Evolutionary conservation across 2,329 filamentous ascomycete genomes (phyloP).

Genomic region (Phyllosticta ampelicida): DNA sequence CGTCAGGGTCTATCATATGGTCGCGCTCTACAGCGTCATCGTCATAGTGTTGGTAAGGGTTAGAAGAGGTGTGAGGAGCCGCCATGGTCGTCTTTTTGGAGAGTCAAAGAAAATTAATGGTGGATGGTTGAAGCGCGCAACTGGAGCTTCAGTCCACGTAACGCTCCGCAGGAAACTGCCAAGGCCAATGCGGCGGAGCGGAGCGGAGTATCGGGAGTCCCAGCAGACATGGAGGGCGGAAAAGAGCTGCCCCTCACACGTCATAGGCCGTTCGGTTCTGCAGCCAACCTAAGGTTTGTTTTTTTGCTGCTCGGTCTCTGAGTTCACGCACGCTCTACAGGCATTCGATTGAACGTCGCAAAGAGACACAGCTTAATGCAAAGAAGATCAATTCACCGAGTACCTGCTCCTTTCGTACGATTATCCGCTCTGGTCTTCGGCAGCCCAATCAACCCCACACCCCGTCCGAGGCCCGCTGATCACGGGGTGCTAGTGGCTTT

Average conservation of each 20-base stretch:
- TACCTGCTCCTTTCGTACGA: background rate
- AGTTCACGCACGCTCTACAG: background rate
- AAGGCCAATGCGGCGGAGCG: background rate
- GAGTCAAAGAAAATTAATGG: background rate
- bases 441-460: background rate
- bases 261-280: background rate
- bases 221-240: too few species aligned
- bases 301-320: background rate
- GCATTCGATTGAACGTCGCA: background rate
- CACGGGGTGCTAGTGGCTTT: slow-evolving; percentile 8
- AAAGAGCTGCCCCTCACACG: background rate
- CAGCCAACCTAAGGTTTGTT: background rate
- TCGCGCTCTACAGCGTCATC: slow-evolving; percentile 38
- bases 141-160: background rate
- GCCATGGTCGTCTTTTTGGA: background rate
- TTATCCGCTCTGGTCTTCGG: background rate
- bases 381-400: background rate
- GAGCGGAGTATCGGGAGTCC: background rate
- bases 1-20: slow-evolving; percentile 40
- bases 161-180: background rate
- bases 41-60: slow-evolving; percentile 33
- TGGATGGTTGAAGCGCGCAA: background rate
- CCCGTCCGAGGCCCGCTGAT: slow-evolving; percentile 7
- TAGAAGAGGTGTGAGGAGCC: slow-evolving; percentile 11
- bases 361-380: background rate